These are phyloP conservation scores for Akanthomyces uredinophilus DNA, from an alignment of 2,329 filamentous ascomycete genomes.

Conservation along the genomic window DNA sequence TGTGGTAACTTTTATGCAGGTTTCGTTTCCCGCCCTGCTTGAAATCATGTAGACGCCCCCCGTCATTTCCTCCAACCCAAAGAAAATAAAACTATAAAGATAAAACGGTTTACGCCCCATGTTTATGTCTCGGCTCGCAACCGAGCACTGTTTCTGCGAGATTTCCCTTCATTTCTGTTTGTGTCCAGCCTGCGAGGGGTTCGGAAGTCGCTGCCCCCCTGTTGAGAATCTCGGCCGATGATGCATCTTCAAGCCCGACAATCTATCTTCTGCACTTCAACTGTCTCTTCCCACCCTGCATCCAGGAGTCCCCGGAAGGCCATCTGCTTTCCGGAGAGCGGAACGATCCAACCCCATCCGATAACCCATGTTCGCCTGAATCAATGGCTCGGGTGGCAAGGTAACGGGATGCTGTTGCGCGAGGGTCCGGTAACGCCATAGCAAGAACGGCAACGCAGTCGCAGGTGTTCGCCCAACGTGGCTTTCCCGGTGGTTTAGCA, in stretches of 20 bases:
- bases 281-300: not conserved
- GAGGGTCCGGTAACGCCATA: not conserved
- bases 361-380: not conserved
- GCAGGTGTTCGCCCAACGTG: not conserved
- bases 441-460: not conserved
- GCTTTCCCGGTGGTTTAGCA: not conserved
- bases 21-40: not conserved
- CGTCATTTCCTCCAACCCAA: not conserved
- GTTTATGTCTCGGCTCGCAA: not conserved
- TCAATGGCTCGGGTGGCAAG: not conserved
- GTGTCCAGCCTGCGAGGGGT: not conserved
- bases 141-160: not conserved
- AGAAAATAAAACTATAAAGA: not conserved
- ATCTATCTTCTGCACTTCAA: too few relatives aligned
- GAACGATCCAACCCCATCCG: not conserved
- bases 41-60: not conserved
- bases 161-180: not conserved
- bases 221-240: not conserved
- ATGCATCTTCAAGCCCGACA: too few relatives aligned
- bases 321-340: not conserved
- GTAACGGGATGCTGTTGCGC: not conserved
- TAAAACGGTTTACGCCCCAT: not conserved
- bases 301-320: too few relatives aligned
- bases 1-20: not conserved
- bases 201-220: not conserved